These are phyloP conservation scores for Lachnellula hyalina DNA, from an alignment of 2,329 filamentous ascomycete genomes.

Conservation along the genomic window DNA sequence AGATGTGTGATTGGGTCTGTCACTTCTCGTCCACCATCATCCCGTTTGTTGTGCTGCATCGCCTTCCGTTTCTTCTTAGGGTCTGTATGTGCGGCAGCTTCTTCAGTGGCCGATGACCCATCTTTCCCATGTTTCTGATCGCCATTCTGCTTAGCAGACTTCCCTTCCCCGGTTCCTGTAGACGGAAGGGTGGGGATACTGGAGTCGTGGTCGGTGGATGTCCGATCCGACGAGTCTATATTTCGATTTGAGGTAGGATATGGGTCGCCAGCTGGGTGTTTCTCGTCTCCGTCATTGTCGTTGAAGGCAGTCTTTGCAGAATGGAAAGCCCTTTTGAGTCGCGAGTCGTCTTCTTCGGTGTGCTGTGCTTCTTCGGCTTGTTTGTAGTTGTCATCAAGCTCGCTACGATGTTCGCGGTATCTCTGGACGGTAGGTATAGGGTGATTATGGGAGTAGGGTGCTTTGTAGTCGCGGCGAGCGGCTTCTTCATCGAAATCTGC, in stretches of 20 bases:
- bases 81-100: constrained; percentile 16
- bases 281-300: constrained; percentile 23
- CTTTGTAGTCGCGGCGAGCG: constrained; percentile 20
- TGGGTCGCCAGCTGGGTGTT: constrained; percentile 15
- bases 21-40: constrained; percentile 39
- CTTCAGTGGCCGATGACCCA: constrained; percentile 20
- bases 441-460: constrained; percentile 23
- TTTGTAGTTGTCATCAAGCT: constrained; percentile 17
- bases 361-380: constrained; percentile 22
- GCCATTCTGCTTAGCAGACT: constrained; percentile 1
- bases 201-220: constrained; percentile 14
- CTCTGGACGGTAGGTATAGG: constrained; percentile 24
- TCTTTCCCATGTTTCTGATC: background rate
- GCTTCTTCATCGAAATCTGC: constrained; percentile 21
- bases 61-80: constrained; percentile 25
- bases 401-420: constrained; percentile 22
- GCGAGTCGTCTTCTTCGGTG: constrained; percentile 23
- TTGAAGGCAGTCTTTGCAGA: constrained; percentile 21
- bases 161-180: background rate
- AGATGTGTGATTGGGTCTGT: constrained; percentile 57
- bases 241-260: constrained; percentile 23
- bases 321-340: constrained; percentile 17
- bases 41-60: constrained; percentile 22
- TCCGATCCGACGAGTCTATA: constrained; percentile 7
- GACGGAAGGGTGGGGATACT: constrained; percentile 10